phyloP scores from a whole-genome alignment of 2,329 filamentous ascomycete genomes.

The Talaromyces sp. region DNA sequence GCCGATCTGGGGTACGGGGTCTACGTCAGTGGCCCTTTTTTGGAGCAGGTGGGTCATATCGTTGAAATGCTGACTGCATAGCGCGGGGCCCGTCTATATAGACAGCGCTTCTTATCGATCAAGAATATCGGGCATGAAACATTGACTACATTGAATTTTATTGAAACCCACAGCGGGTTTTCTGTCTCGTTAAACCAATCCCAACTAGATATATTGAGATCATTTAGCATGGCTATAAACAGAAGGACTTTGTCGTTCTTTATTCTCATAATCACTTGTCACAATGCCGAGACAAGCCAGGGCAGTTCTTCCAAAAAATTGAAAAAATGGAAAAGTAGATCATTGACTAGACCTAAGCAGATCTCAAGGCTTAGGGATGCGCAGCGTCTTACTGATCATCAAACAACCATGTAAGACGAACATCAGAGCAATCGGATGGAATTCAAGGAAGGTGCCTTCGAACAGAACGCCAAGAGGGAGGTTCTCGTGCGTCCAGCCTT shows the following conservation, averaged over 20 bases:
- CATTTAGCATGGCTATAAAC: constrained; percentile 16
- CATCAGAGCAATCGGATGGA: constrained; percentile 79
- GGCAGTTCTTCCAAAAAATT: constrained; percentile 14
- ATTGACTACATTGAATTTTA: background rate
- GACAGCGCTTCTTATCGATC: no score
- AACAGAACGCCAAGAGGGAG: constrained; percentile 76
- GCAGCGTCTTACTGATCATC: constrained; percentile 94
- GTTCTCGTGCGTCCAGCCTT: constrained; percentile 76
- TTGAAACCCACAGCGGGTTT: background rate
- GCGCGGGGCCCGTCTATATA: no score
- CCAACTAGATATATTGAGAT: constrained; percentile 16
- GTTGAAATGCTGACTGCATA: no score
- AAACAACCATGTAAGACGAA: constrained; percentile 89
- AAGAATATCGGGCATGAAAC: background rate
- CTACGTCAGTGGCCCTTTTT: no score
- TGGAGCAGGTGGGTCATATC: no score
- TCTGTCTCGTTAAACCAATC: background rate
- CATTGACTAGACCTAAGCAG: background rate
- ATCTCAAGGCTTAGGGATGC: constrained; percentile 79
- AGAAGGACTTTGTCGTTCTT: constrained; percentile 14
- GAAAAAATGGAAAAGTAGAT: constrained; percentile 15
- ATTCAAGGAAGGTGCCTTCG: constrained; percentile 70
- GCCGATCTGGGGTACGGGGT: no score
- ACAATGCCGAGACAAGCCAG: constrained; percentile 16
- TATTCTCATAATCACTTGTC: constrained; percentile 22